These are phyloP conservation scores for Tympanopsis confertula DNA, from an alignment of 2,329 filamentous ascomycete species.

Conservation along the genomic window DNA sequence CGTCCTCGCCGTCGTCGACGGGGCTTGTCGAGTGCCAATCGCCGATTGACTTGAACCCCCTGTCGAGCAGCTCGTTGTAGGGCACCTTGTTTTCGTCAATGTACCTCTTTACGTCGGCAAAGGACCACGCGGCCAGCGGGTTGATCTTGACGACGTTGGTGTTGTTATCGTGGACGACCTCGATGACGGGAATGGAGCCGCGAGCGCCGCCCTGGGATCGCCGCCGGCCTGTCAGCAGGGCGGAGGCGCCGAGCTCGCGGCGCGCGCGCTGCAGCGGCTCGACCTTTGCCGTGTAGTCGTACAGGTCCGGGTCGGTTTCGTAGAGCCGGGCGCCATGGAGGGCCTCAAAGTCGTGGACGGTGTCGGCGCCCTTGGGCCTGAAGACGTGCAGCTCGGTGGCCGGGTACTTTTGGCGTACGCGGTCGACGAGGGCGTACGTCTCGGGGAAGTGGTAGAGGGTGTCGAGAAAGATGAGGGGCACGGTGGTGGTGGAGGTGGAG, in stretches of 20 bases:
- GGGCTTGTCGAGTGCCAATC: conserved; percentile 68
- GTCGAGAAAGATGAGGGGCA: conserved; percentile 31
- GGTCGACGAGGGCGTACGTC: conserved; percentile 40
- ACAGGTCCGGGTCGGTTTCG: conserved; percentile 59
- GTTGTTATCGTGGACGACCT: conserved; percentile 52
- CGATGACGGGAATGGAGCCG: conserved; percentile 59
- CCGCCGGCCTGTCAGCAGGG: conserved; percentile 60
- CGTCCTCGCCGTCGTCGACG: conserved; percentile 58
- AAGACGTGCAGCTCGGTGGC: conserved; percentile 56
- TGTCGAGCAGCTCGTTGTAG: conserved; percentile 59
- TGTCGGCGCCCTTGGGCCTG: conserved; percentile 52
- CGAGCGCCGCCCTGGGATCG: conserved; percentile 63
- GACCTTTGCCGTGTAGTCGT: conserved; percentile 67
- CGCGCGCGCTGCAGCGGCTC: conserved; percentile 66
- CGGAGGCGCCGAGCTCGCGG: conserved; percentile 55
- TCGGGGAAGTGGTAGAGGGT: conserved; percentile 46
- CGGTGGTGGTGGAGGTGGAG: not conserved
- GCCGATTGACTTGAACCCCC: conserved; percentile 64
- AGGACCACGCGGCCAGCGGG: conserved; percentile 65
- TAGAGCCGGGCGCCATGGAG: conserved; percentile 57
- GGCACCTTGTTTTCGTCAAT: conserved; percentile 57
- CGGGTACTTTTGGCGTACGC: conserved; percentile 48
- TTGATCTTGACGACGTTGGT: conserved; percentile 67
- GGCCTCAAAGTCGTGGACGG: conserved; percentile 48
- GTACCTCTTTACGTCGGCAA: conserved; percentile 60